Base-by-base conservation (phyloP, 2,329 filamentous ascomycete species). In the Orbilia ellipsospora region DNA sequence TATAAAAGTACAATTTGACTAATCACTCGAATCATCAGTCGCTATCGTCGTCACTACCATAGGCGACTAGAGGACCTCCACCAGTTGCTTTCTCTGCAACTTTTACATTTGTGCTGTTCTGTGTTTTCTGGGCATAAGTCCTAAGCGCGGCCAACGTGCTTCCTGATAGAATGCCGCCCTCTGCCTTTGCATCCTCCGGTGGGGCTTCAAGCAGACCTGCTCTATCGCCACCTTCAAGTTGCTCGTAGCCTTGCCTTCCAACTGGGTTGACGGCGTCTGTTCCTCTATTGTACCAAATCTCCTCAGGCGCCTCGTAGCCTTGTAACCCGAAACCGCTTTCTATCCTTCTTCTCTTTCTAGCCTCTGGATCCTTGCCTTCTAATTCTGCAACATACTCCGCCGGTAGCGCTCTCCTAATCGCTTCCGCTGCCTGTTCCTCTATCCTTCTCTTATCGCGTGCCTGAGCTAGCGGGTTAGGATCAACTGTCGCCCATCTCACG, bases 351-450 rank as follows among this genome's bases (percentile, higher is more conserved):
- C 94, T 87, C 84, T 97, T 98, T 81, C 90, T 87, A 48, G 93
- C 91, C 79, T 94, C 92, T 0, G 92, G 92, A 78, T 97, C 93
- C 60, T 92, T 88, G 15, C 95, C 95, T 82, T 99, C 95, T 56
- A 99, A 90, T 84, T 99, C 93, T 0, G 93, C 93, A 0, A 99
- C 90, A 78, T 95, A 98, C 28, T 93, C 92, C 0, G 91, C 93
- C 0, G 95, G 95, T 3, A 99, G 84, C 0, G 95, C 94, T 78
- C 91, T 87, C 16, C 95, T 86, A 69, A 99, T 93, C 0, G 95
- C 96, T 80, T 97, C 95, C 0, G 95, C 95, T 1, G 95, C 95
- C 82, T 99, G 95, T 81, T 99, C 95, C 81, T 99, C 95, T 74
- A 99, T 90, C 48, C 90, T 87, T 45, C 91, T 87, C 1, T 91